Evolutionary conservation across 2,329 filamentous ascomycete species (phyloP).

Genomic region (Blastomyces emzantsi): DNA sequence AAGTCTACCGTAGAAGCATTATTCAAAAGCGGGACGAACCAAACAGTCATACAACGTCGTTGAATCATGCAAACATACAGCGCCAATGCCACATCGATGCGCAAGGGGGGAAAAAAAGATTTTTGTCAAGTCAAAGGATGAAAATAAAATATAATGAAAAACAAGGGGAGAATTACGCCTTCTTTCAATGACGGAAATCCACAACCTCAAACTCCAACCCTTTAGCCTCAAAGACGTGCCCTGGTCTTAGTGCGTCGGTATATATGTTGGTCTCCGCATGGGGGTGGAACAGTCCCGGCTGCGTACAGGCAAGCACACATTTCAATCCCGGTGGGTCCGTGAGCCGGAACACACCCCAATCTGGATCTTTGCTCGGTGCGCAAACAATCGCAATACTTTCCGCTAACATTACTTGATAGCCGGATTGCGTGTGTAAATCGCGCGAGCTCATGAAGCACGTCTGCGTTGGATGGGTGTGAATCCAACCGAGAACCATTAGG

Average conservation of each 20-base stretch:
- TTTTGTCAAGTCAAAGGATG: background rate
- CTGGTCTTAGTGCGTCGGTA: conserved; percentile 60
- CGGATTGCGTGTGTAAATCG: conserved; percentile 86
- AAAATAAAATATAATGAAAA: background rate
- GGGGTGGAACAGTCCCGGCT: conserved; percentile 76
- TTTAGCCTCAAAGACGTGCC: conserved; percentile 61
- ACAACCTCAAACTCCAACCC: conserved; percentile 59
- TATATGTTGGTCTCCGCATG: conserved; percentile 65
- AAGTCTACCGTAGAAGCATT: background rate
- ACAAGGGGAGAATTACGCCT: background rate
- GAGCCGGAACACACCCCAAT: conserved; percentile 84
- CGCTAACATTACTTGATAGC: conserved; percentile 92
- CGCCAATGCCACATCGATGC: background rate
- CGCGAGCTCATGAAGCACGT: conserved; percentile 96
- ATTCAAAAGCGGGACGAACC: background rate
- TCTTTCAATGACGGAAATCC: conserved; percentile 43
- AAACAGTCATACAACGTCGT: background rate
- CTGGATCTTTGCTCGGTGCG: conserved; percentile 64
- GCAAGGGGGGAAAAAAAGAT: background rate
- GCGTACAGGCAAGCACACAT: conserved; percentile 69
- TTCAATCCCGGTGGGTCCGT: conserved; percentile 88
- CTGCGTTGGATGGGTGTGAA: conserved; percentile 93
- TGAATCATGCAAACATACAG: background rate
- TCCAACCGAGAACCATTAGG: conserved; percentile 86
- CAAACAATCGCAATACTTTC: conserved; percentile 97